Conservation (phyloP, 495 filamentous ascomycete genomes). For the Penicillium angulare region DNA sequence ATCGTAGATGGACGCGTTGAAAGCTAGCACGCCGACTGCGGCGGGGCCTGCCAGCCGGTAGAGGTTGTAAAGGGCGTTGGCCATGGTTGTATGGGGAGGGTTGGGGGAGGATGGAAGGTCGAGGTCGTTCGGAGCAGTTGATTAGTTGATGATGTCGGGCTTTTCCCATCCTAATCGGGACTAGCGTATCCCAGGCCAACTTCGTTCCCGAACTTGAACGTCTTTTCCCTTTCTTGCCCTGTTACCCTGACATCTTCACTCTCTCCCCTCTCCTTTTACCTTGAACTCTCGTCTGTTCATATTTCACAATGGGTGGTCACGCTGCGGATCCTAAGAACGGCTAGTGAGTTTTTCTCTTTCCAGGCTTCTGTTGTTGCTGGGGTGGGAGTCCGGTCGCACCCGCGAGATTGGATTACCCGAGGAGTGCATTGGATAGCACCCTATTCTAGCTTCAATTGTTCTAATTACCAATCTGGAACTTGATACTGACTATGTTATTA, state of each 20-base stretch:
- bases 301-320: constrained; percentile 65
- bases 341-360: constrained; percentile 57
- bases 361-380: constrained; percentile 9
- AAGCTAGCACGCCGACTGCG: constrained; percentile 57
- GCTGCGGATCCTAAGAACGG: constrained; percentile 60
- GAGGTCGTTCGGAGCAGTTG: constrained; percentile 22
- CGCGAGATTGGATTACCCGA: constrained; percentile 11
- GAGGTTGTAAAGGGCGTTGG: constrained; percentile 56
- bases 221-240: constrained; percentile 29
- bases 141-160: constrained; percentile 29
- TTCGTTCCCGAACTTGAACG: constrained; percentile 31
- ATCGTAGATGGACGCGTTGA: constrained; percentile 86
- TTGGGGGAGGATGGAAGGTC: constrained; percentile 21
- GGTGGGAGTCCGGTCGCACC: constrained; percentile 24
- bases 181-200: constrained; percentile 37
- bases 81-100: constrained; percentile 47
- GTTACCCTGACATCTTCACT: constrained; percentile 15
- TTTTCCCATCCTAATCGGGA: constrained; percentile 48
- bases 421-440: not conserved
- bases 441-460: not conserved
- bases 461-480: not conserved
- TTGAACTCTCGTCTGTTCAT: constrained; percentile 15
- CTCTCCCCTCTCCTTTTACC: constrained; percentile 14
- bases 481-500: constrained; percentile 19
- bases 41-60: constrained; percentile 72